A percentile compares a stretch with the other conserved stretches of the same genome.
These are phyloP conservation scores for Phlebopus sp. DNA, from an alignment of 1,284 basidiomycete species.

Conservation along the genomic window DNA sequence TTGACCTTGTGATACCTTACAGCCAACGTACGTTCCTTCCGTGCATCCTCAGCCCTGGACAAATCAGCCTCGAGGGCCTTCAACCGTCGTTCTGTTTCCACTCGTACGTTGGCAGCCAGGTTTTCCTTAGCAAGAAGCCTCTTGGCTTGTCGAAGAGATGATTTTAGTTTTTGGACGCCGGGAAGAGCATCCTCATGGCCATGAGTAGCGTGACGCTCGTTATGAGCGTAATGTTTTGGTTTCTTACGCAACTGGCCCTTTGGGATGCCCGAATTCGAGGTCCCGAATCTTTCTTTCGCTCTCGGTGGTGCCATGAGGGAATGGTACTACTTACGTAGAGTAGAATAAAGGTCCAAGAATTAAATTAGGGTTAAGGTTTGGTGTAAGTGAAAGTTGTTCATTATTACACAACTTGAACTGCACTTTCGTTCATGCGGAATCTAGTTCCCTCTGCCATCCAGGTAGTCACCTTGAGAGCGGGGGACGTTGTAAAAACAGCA, in stretches of 20 bases:
- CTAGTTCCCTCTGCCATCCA: slow-evolving; percentile 24
- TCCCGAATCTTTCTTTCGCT: slow-evolving; percentile 2
- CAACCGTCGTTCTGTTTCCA: slow-evolving; percentile 74
- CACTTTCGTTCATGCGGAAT: slow-evolving; percentile 25
- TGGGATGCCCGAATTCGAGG: slow-evolving; percentile 12
- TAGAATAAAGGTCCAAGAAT: slow-evolving; percentile 4
- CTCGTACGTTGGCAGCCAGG: slow-evolving; percentile 73
- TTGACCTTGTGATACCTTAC: slow-evolving; percentile 82
- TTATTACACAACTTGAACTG: neutral
- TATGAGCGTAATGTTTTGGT: slow-evolving; percentile 15
- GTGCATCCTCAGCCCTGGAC: slow-evolving; percentile 51
- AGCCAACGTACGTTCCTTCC: slow-evolving; percentile 72
- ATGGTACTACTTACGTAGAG: too few relatives aligned
- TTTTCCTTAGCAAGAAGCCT: slow-evolving; percentile 80
- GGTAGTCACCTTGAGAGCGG: slow-evolving; percentile 14
- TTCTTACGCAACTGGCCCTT: slow-evolving; percentile 17
- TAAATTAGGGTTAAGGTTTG: slow-evolving; percentile 28
- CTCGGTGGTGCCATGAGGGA: slow-evolving; percentile 17
- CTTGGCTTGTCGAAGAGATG: slow-evolving; percentile 73
- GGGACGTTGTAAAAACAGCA: slow-evolving; percentile 37
- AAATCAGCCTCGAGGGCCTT: slow-evolving; percentile 77
- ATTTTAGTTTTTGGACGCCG: slow-evolving; percentile 79
- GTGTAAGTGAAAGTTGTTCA: neutral
- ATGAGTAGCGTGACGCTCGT: slow-evolving; percentile 21
- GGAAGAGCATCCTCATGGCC: slow-evolving; percentile 33